Base-by-base conservation (phyloP, 495 filamentous ascomycete genomes). In the Paragyromitra xinjiangensis region DNA sequence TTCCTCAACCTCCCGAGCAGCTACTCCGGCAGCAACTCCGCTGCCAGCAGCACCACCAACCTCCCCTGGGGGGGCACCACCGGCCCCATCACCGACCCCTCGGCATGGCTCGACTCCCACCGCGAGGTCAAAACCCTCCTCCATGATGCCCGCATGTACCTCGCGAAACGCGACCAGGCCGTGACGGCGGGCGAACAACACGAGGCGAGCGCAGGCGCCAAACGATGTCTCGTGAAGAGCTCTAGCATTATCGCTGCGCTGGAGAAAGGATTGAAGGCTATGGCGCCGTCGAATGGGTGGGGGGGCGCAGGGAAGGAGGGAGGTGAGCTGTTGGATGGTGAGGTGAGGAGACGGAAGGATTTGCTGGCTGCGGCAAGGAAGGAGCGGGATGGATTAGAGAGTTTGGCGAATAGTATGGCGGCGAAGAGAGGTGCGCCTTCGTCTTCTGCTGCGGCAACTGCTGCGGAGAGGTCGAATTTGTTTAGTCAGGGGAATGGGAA, bases 371-470 rank as follows among this genome's bases (percentile, higher is more conserved):
- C 89, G 55, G 93, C 93, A 40, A 86, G 89, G 82, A 92, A 93
- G 82, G 95, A 98, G 84, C 89, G 90, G 69, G 94, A 97, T 71
- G 93, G 92, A 6, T 81, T 98, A 79, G 95, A 98, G 81, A 90
- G 91, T 78, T 83, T 98, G 69, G 87, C 92, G 72, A 90, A 91
- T 80, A 90, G 89, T 34, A 89, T 95, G 84, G 90, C 90, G 19
- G 56, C 71, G 9, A 78, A 82, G 71, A 74, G 80, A 26, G 79
- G 87, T 4, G 85, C 87, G 74, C 82, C 80, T 58, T 83, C 84
- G 0, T 83, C 69, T 26, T 19, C 65, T 12, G 58, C 69, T 19
- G 11, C 88, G 24, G 88, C 87, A 7, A 86, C 87, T 9, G 83
- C 85, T 3, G 83, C 87, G 61, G 88, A 91, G 72, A 92, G 89